Evolutionary conservation across 2,329 filamentous ascomycete species (phyloP), one percentile per base, ranked within the genome.

Genomic region (Botryosphaeria dothidea): DNA sequence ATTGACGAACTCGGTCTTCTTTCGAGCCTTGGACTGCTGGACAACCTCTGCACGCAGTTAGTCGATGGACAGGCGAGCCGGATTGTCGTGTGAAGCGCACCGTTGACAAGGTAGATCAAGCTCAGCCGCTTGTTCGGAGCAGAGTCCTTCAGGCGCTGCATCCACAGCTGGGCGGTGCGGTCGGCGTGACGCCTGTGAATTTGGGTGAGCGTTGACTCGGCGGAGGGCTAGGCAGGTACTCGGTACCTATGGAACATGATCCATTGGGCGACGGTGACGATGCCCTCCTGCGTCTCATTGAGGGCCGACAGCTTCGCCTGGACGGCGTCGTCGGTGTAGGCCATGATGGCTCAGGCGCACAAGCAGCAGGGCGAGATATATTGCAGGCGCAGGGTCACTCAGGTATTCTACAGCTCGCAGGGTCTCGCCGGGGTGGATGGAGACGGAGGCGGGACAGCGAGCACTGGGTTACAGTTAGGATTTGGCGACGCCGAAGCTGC

Each of bases 271-370:
- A 96, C 93, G 38, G 92, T 94, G 67, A 96, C 88, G 74, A 99
- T 98, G 80, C 93, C 96, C 77, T 99, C 95, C 77, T 99, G 94
- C 11, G 93, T 96, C 80, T 99, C 96, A 79, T 97, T 97, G 68
- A 99, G 86, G 46, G 93, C 92, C 34, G 93, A 96, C 62, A 99
- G 89, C 82, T 97, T 97, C 62, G 94, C 92, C 77, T 93, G 88
- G 64, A 99, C 93, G 52, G 93, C 92, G 81, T 99, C 95, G 79
- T 98, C 93, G 70, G 91, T 95, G 81, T 97, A 98, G 51, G 95
- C 90, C 94, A 99, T 97, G 67, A 31, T 67, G 63, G 36, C 34
- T 41, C 13, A 27, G 34, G 21, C 11, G 41, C 62, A 25, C 60
- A 25, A 62, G 57, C 21, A 51, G 54, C 48, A 67, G 65, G 65